Conservation (phyloP, 805 yeast species). For the Candida xiaguanensis region DNA sequence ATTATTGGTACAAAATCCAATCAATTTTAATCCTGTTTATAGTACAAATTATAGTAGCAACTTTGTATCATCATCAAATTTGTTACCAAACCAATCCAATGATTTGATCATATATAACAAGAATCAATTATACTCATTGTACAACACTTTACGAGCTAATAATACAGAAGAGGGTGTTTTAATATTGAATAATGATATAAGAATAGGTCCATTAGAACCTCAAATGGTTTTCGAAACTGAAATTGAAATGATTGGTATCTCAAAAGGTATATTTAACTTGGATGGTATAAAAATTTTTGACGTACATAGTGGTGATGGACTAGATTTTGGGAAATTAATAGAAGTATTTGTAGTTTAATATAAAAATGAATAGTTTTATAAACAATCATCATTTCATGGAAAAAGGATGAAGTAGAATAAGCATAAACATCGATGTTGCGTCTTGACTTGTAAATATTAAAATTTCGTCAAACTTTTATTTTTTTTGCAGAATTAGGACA, state of each 20-base stretch:
- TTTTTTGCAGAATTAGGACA: too few species aligned
- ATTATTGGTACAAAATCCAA: slow-evolving; percentile 33
- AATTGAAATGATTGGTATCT: slow-evolving; percentile 55
- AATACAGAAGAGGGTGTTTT: slow-evolving; percentile 49
- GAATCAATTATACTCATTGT: slow-evolving; percentile 24
- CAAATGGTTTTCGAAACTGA: slow-evolving; percentile 63
- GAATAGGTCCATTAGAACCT: slow-evolving; percentile 59
- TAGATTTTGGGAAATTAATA: slow-evolving; percentile 66
- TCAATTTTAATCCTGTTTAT: slow-evolving; percentile 22
- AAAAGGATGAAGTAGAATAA: neutral
- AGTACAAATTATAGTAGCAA: slow-evolving; percentile 8
- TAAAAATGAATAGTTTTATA: neutral
- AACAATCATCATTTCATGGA: neutral
- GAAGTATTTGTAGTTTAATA: slow-evolving; percentile 56
- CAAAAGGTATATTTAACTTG: slow-evolving; percentile 60
- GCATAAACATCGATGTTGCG: too few species aligned
- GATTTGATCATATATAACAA: slow-evolving; percentile 18
- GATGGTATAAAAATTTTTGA: slow-evolving; percentile 68
- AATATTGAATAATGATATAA: slow-evolving; percentile 60
- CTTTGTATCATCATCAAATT: slow-evolving; percentile 16
- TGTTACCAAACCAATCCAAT: slow-evolving; percentile 9
- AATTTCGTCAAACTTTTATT: too few species aligned
- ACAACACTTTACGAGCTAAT: slow-evolving; percentile 36
- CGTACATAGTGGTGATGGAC: slow-evolving; percentile 57
- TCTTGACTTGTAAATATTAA: too few species aligned